Base-by-base conservation (phyloP, 2,329 filamentous ascomycete species). In the Microdochium nivale region DNA sequence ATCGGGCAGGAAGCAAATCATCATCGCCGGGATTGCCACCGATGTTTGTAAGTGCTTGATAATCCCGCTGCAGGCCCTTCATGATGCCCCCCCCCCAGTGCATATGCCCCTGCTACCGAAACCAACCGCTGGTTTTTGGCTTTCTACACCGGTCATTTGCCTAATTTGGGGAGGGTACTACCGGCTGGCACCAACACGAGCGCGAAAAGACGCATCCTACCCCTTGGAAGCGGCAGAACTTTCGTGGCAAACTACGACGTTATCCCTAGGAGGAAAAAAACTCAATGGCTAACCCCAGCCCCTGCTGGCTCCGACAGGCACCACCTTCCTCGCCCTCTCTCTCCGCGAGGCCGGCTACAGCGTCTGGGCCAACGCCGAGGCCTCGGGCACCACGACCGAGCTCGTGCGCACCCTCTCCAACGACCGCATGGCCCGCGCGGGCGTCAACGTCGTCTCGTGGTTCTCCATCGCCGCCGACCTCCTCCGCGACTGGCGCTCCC, bases 281-380 rank as follows among this genome's bases (percentile, higher is more conserved):
- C 35, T 16, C 35, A 40, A 40, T 40, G 35, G n/a, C 19, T 10
- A 13, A 24, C 23, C 25, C 32, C 11, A n/a, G n/a, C 5, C 14
- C 25, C 10, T 44, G 35, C 47, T 33, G 21, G 52, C 43, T 24
- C n/a, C 11, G 19, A n/a, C 27, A 59, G 73, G 75, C 68, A 81
- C 78, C 11, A 68, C 79, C 2, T 85, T 84, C 69, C 72, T 81
- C 21, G 78, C 81, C 0, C 73, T 84, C 25, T 79, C 78, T 2
- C 74, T 84, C 3, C 68, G 78, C 46, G 72, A 77, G 14, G 78
- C 77, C 46, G 81, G 80, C 19, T 84, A 82, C 65, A 74, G 76
- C 48, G 80, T 84, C 51, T 83, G 72, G 60, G 80, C 78, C 59
- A 81, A 83, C 61, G 72, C 78, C 52, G 80, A 83, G 54, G 79